A percentile compares a stretch with the other conserved stretches of the same genome.
Conservation (phyloP, 2,329 filamentous ascomycete species). For the Exophiala oligosperma region DNA sequence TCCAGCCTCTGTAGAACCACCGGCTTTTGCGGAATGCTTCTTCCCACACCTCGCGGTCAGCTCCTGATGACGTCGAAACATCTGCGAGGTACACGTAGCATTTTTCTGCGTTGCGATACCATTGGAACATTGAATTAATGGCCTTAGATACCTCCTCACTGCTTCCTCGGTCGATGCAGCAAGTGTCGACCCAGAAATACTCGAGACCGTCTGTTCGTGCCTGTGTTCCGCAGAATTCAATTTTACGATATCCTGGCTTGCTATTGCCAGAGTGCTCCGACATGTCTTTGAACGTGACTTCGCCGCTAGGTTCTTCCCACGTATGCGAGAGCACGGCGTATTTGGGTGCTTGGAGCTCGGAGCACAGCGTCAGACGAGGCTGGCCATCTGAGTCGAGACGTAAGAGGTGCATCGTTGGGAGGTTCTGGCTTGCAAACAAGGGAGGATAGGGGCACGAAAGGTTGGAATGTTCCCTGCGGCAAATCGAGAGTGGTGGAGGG, state of each 20-base stretch:
- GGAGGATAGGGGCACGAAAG: too few relatives aligned
- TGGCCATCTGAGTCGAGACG: too few relatives aligned
- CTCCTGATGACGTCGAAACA: not conserved
- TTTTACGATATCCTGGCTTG: not conserved
- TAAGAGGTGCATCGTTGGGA: too few relatives aligned
- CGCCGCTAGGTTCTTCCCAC: not conserved
- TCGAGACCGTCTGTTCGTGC: not conserved
- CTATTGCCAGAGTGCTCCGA: not conserved
- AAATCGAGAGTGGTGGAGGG: too few relatives aligned
- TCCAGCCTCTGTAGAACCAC: slow-evolving; percentile 4
- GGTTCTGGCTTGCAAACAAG: too few relatives aligned
- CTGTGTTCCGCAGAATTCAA: not conserved
- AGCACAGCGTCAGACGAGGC: too few relatives aligned
- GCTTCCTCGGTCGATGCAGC: not conserved
- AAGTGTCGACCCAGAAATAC: not conserved
- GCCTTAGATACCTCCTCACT: not conserved
- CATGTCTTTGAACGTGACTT: not conserved
- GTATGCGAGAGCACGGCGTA: slow-evolving; percentile 11
- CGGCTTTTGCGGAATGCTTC: slow-evolving; percentile 16
- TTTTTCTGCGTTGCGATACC: not conserved
- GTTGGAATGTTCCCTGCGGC: too few relatives aligned
- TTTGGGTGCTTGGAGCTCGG: not conserved
- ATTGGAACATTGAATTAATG: not conserved
- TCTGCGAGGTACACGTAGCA: not conserved
- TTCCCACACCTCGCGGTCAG: not conserved